Conservation (phyloP, 306 rosid species). For the Hippophae tibetana region DNA sequence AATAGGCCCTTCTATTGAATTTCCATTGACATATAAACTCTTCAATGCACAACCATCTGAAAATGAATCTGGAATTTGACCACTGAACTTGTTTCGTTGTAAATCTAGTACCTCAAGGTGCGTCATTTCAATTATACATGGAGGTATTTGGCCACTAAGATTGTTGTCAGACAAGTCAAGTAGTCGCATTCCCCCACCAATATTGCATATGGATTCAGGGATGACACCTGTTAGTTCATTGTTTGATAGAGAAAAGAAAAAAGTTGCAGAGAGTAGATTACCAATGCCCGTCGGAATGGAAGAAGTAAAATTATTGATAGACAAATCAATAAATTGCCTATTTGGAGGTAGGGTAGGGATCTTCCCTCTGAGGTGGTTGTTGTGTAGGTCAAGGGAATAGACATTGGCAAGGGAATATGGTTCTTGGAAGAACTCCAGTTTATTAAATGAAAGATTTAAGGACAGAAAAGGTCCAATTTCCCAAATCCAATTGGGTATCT, state of each 20-base stretch:
- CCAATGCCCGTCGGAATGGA: constrained; percentile 12
- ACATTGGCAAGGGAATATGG: background rate
- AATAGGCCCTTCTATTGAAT: background rate
- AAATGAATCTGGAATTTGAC: constrained; percentile 16
- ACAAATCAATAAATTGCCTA: constrained; percentile 22
- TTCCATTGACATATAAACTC: constrained; percentile 9
- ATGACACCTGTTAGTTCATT: background rate
- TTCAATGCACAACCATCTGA: background rate
- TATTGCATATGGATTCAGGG: constrained; percentile 17
- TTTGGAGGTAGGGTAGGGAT: background rate
- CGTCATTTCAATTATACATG: background rate
- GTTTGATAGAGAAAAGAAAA: constrained; percentile 11
- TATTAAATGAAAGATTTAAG: constrained; percentile 12
- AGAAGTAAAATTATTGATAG: constrained; percentile 29
- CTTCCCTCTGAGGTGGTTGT: constrained; percentile 28
- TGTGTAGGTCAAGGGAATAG: constrained; percentile 22
- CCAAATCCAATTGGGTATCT: constrained; percentile 27
- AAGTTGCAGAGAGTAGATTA: background rate
- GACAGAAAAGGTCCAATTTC: background rate
- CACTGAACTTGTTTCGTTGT: constrained; percentile 12
- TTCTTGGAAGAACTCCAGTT: background rate
- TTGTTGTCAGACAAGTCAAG: constrained; percentile 22
- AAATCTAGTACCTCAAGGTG: constrained; percentile 11
- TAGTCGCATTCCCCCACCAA: background rate
- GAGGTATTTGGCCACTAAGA: constrained; percentile 16